Evolutionary conservation across 1,284 basidiomycete genomes (phyloP).

Genomic region (Moniliella sp.): DNA sequence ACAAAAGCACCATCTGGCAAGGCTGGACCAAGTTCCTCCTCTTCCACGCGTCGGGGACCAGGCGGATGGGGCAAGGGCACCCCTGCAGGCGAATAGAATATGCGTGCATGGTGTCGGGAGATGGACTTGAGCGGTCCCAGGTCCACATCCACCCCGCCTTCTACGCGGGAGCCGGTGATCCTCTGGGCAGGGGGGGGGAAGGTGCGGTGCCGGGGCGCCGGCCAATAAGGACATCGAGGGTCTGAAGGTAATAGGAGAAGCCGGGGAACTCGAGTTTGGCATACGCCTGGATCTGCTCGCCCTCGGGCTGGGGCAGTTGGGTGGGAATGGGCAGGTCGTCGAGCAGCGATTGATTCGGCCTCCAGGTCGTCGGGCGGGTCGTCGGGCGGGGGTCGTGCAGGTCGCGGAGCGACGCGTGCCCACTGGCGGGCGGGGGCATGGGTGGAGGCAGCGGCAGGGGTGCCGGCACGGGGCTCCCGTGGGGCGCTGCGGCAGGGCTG

Average conservation of each 20-base stretch:
- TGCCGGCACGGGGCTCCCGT: no score
- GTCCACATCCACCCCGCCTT: constrained; percentile 53
- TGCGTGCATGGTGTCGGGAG: constrained; percentile 78
- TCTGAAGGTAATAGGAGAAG: constrained; percentile 69
- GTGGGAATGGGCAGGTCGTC: no score
- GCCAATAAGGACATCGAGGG: constrained; percentile 49
- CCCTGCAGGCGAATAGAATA: constrained; percentile 41
- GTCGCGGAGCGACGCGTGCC: no score
- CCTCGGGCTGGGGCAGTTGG: no score
- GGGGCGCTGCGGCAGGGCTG: no score
- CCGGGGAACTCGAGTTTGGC: constrained; percentile 76
- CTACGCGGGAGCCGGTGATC: constrained; percentile 12
- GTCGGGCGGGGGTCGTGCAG: no score
- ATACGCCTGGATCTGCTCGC: constrained; percentile 53
- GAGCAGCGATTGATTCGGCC: no score
- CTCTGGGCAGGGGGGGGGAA: constrained; percentile 5
- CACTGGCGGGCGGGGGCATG: no score
- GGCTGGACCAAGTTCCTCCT: not conserved
- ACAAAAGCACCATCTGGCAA: constrained; percentile 51
- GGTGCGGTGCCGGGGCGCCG: constrained; percentile 36
- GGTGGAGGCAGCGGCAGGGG: no score
- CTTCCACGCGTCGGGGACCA: not conserved
- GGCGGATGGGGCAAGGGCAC: not conserved
- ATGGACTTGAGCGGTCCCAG: constrained; percentile 89
- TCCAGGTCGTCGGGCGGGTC: no score